Conservation (phyloP, 139 green algal genomes). For the Dunaliella sp. region DNA sequence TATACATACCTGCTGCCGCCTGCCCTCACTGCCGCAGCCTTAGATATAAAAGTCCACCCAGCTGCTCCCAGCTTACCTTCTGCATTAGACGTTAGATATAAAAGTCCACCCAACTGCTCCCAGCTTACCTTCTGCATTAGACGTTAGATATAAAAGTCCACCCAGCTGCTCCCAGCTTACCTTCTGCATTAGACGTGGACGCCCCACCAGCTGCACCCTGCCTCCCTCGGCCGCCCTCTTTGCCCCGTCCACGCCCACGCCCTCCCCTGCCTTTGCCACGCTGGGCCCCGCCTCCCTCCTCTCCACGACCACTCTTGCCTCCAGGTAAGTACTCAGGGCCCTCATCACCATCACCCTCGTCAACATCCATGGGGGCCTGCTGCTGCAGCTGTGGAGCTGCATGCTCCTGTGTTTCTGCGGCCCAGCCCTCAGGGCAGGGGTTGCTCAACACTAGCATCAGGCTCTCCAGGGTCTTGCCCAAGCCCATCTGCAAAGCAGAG, state of each 20-base stretch:
- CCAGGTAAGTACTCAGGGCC: no score
- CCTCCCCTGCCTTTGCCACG: background rate
- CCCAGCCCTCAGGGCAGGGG: conserved; percentile 35
- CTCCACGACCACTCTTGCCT: background rate
- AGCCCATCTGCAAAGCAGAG: conserved; percentile 35
- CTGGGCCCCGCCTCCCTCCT: background rate
- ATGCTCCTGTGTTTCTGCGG: conserved; percentile 7
- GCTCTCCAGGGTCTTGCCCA: conserved; percentile 60
- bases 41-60: background rate
- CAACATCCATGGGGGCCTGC: no score
- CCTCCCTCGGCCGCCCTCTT: no score
- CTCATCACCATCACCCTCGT: no score
- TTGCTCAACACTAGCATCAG: conserved; percentile 54
- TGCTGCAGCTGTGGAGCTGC: background rate
- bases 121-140: no score
- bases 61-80: background rate
- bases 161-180: background rate
- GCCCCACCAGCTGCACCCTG: background rate
- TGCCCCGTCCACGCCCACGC: no score
- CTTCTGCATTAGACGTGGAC: no score
- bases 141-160: no score
- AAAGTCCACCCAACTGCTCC: background rate
- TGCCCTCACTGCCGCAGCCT: background rate
- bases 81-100: no score
- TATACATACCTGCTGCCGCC: background rate